These are phyloP conservation scores for Panicum virgatum DNA, from an alignment of 202 grass and related monocot species.

Conservation along the genomic window DNA sequence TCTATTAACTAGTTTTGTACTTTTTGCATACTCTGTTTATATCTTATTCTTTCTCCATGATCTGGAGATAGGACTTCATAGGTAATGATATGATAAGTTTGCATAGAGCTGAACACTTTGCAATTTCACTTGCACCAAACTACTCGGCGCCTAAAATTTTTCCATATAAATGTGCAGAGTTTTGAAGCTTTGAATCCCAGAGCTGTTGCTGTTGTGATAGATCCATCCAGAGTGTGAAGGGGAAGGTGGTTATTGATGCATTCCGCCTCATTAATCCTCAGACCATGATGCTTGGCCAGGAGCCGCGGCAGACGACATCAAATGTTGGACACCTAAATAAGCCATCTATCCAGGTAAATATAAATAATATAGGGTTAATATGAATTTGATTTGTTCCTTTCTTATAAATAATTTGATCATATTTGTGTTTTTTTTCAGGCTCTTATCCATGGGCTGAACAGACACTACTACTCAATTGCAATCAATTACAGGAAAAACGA, in stretches of 20 bases:
- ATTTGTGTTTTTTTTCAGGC: slow-evolving; percentile 50
- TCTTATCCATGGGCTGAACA: slow-evolving; percentile 81
- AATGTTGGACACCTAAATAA: slow-evolving; percentile 94
- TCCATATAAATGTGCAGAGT: slow-evolving; percentile 63
- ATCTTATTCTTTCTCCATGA: background rate
- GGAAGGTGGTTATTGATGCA: slow-evolving; percentile 97
- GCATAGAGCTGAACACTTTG: background rate
- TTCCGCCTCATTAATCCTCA: slow-evolving; percentile 86
- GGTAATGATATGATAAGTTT: background rate
- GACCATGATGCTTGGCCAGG: slow-evolving; percentile 89
- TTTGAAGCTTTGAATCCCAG: slow-evolving; percentile 92
- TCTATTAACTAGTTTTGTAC: background rate
- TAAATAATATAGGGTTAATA: background rate
- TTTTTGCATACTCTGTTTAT: background rate
- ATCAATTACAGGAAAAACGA: slow-evolving; percentile 99
- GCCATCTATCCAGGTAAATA: slow-evolving; percentile 74
- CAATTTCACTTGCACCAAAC: background rate
- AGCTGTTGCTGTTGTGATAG: slow-evolving; percentile 94
- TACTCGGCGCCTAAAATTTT: background rate
- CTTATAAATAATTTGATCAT: slow-evolving; percentile 9
- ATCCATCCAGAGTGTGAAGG: slow-evolving; percentile 97
- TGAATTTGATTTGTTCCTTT: background rate
- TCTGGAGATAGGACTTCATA: background rate
- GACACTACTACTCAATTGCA: slow-evolving; percentile 91
- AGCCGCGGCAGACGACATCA: slow-evolving; percentile 86